A percentile compares a stretch with the other conserved stretches of the same genome.
These are phyloP conservation scores for Melastoma candidum DNA, from an alignment of 441 rosid species.

Conservation along the genomic window DNA sequence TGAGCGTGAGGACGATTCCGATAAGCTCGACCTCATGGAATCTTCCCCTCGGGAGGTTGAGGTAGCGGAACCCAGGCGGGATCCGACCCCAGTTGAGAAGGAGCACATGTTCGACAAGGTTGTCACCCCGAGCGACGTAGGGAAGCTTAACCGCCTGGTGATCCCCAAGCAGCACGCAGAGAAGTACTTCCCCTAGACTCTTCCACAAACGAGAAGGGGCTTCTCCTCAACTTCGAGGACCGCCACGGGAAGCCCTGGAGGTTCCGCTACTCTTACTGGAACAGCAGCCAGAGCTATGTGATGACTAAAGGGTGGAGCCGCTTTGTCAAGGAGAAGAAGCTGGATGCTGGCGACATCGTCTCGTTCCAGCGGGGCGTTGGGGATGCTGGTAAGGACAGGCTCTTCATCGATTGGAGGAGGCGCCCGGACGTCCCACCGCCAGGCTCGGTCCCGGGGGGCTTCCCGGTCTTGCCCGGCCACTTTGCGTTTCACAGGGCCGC, in stretches of 20 bases:
- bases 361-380: constrained; percentile 16
- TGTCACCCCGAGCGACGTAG: constrained; percentile 82
- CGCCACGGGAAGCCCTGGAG: constrained; percentile 12
- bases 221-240: constrained; percentile 19
- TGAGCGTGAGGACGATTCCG: no score
- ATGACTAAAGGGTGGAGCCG: constrained; percentile 21
- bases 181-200: constrained; percentile 79
- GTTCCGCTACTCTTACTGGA: constrained; percentile 18
- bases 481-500: constrained; percentile 4
- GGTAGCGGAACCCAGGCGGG: constrained; percentile 2
- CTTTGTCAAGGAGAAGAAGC: constrained; percentile 18
- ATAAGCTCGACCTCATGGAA: no score
- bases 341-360: constrained; percentile 14
- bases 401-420: constrained; percentile 18
- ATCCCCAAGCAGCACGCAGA: constrained; percentile 97
- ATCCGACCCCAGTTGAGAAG: constrained; percentile 25
- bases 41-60: no score
- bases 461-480: constrained; percentile 2
- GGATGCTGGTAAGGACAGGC: constrained; percentile 11
- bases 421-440: constrained; percentile 4
- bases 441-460: constrained; percentile 1
- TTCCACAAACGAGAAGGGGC: constrained; percentile 61
- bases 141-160: constrained; percentile 85
- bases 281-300: constrained; percentile 20
- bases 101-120: constrained; percentile 74